Conservation (phyloP, 208 protist species). For the Trypanosoma platydactyli region DNA sequence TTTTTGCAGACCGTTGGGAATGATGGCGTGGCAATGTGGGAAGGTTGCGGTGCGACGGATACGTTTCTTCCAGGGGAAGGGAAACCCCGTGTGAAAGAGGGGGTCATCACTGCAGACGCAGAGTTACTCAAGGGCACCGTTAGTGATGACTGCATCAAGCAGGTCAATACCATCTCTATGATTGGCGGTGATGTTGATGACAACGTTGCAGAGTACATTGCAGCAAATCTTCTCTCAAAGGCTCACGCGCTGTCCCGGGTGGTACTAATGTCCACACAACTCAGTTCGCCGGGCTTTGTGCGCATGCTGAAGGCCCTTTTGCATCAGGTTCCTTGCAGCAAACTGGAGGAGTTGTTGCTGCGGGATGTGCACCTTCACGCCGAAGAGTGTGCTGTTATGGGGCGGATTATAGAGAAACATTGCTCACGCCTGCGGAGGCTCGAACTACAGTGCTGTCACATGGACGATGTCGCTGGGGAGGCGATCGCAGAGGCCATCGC, state of each 20-base stretch:
- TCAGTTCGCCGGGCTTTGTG: constrained; percentile 12
- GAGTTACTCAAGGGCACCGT: constrained; percentile 2
- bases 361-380: constrained; percentile 26
- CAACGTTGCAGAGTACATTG: constrained; percentile 12
- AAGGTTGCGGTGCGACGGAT: no score
- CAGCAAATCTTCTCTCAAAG: constrained; percentile 7
- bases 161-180: constrained; percentile 15
- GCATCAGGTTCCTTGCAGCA: constrained; percentile 4
- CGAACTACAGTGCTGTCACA: constrained; percentile 29
- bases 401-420: constrained; percentile 18
- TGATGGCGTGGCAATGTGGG: no score
- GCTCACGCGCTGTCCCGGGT: constrained; percentile 5
- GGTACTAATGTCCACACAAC: constrained; percentile 2
- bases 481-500: constrained; percentile 35
- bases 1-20: no score
- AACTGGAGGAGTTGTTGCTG: constrained; percentile 22
- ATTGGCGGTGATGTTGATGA: constrained; percentile 21
- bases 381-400: constrained; percentile 25
- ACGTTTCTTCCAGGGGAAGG: no score
- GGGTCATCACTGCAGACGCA: background rate
- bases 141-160: constrained; percentile 1
- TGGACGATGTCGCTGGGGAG: constrained; percentile 39
- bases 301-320: background rate
- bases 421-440: constrained; percentile 21
- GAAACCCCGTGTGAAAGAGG: background rate